Conservation (phyloP, 202 grass and related monocot genomes). For the Dendrocalamus latiflorus region DNA sequence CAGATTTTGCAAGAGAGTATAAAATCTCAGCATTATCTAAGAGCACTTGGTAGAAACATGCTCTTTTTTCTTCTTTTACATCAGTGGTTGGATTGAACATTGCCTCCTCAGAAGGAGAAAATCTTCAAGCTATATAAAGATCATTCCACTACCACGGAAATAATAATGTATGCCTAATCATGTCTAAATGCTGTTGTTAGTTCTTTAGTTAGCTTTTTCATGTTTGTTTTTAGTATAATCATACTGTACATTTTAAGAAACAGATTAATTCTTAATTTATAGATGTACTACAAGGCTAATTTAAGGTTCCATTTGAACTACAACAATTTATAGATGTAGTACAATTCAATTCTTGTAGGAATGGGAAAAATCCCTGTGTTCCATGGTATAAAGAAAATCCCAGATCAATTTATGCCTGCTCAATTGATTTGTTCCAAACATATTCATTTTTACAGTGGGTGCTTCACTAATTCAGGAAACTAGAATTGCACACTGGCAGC, state of each 20-base stretch:
- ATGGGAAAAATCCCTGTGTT: background rate
- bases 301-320: background rate
- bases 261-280: background rate
- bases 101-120: background rate
- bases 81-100: background rate
- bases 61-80: background rate
- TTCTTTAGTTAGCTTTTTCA: background rate
- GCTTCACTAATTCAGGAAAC: background rate
- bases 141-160: background rate
- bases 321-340: background rate
- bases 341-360: background rate
- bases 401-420: background rate
- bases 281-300: background rate
- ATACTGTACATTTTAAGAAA: background rate
- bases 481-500: background rate
- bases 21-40: background rate
- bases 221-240: background rate
- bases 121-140: background rate
- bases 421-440: background rate
- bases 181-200: background rate
- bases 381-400: background rate
- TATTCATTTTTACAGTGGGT: background rate
- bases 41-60: background rate
- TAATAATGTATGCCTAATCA: background rate
- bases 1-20: background rate